Base-by-base conservation (phyloP, 1,284 basidiomycete genomes). In the Ganoderma lingzhi region DNA sequence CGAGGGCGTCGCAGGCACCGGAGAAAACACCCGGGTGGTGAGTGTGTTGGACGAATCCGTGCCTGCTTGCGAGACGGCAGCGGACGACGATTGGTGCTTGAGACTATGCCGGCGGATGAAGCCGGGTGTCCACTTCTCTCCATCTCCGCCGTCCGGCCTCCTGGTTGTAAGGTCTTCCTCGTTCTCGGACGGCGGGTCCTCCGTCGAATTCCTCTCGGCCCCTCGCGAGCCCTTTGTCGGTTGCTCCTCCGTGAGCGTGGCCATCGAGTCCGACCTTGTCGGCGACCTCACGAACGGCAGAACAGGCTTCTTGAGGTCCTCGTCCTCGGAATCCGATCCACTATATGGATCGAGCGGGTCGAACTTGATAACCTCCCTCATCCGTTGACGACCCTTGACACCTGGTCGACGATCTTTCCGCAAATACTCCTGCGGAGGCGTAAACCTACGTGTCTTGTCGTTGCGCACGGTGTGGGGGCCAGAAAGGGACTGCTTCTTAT, bases 1-100 rank as follows among this genome's bases (percentile, higher is more conserved):
- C 1, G 89, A 90, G 0, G 89, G 88, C 2, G 90, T 90, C 32
- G 87, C 85, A 2, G 88, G 87, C 0, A 90, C 85, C 1, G 87
- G 78, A 2, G 80, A 79, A 15, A 78, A 73, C 41, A 79, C 63
- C 6, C 76, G n/a, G 72, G 67, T 32, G 66, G 59, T 72, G 39
- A 67, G 68, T 19, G 70, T 65, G 39, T 59, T 44, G 32, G 69
- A 72, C 10, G 69, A 66, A 60, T 55, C 56, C 30, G 69, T 66
- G 61, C 69, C 69, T 6, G 68, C 65, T 59, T 69, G 69, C 2
- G 68, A 69, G 45, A 73, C 39, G 6, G 59, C 71, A 12, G 64
- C 67, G 0, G 72, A 66, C 2, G 72, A 73, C 19, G 62, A 51
- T 51, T 62, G 62, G 44, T 70, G 72, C 14, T 48, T 63, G 41